phyloP scores from a whole-genome alignment of 495 filamentous ascomycete species.

The Zalerion maritima region DNA sequence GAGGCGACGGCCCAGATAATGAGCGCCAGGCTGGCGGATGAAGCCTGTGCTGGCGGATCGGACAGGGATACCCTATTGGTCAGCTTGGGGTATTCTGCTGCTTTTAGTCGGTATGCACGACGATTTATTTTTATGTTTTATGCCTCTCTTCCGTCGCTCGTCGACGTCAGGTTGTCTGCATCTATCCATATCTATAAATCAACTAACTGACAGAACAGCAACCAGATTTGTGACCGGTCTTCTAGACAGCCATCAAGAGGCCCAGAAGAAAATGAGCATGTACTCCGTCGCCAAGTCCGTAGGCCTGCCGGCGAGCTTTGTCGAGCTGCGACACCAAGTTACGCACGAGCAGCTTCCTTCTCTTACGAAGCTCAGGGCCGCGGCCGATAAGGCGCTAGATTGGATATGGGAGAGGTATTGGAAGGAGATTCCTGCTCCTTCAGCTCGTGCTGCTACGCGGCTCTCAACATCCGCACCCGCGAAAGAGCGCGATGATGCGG shows the following conservation, averaged over 20 bases:
- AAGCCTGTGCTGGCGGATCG: conserved; percentile 46
- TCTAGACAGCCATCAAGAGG: conserved; percentile 58
- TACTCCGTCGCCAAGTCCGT: conserved; percentile 62
- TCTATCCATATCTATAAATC: background rate
- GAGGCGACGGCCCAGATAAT: conserved; percentile 68
- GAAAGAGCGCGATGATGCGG: conserved; percentile 1
- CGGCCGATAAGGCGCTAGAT: conserved; percentile 49
- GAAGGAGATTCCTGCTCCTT: conserved; percentile 29
- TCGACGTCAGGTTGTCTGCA: background rate
- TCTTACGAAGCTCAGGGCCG: conserved; percentile 50
- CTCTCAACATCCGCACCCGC: conserved; percentile 3
- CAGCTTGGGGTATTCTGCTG: conserved; percentile 31
- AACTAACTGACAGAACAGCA: conserved; percentile 8
- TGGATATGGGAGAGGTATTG: conserved; percentile 91
- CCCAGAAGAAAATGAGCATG: conserved; percentile 62
- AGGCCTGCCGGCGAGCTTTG: conserved; percentile 67
- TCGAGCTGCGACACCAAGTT: conserved; percentile 79
- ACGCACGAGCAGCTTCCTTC: conserved; percentile 78
- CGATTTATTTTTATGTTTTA: conserved; percentile 6
- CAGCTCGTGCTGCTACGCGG: too few species aligned
- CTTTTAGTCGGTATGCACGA: conserved; percentile 35
- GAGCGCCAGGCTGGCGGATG: conserved; percentile 56
- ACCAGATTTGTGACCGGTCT: conserved; percentile 81
- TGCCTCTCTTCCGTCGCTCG: background rate
- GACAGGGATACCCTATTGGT: conserved; percentile 20